Base-by-base conservation (phyloP, 2,329 filamentous ascomycete genomes). In the Nigrospora sphaerica region DNA sequence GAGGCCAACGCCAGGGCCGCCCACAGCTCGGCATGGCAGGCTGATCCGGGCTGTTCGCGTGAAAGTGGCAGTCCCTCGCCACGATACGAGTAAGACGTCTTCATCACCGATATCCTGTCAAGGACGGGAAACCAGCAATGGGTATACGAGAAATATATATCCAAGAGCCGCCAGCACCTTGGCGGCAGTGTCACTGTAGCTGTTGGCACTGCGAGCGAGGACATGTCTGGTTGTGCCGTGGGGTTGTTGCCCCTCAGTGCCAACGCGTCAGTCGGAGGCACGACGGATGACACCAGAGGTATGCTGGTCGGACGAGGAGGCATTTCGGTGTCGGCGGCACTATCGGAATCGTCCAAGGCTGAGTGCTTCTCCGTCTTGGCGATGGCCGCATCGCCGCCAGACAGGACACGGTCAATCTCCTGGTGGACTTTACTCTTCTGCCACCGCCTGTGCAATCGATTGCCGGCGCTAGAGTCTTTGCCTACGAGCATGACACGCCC, bases 41-140 rank as follows among this genome's bases (percentile, higher is more conserved):
- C 60, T 46, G 62, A 56, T 0, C 62, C 63, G 23, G 57, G 50
- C 5, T 57, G 52, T 10, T 58, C 54, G 4, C 58, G 53, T n/a
- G 53, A 44, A 10, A 59, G 32, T 3, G 57, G 57, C 37, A 62
- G 58, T 42, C 55, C 72, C 47, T 57, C 64, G 23, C 52, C 39
- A 23, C 65, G 56, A 32, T 78, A 80, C 9, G 62, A 59, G 35
- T 69, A 62, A 1, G 66, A 76, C 48, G 60, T 70, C 47, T 54
- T 71, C 42, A 84, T 67, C 5, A 87, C 67, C 37, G 76, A 73
- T 42, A 84, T 77, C 51, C 82, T 85, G 52, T 88, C 82, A 12
- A 85, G 70, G 23, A 91, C 81, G 0, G 86, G 86, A 23, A 91
- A 73, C 86, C 86, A 91, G 45, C 77, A 81, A 59, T 90, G 84